Conservation (phyloP, 768 basidiomycete species). For the Cubamyces lactineus region DNA sequence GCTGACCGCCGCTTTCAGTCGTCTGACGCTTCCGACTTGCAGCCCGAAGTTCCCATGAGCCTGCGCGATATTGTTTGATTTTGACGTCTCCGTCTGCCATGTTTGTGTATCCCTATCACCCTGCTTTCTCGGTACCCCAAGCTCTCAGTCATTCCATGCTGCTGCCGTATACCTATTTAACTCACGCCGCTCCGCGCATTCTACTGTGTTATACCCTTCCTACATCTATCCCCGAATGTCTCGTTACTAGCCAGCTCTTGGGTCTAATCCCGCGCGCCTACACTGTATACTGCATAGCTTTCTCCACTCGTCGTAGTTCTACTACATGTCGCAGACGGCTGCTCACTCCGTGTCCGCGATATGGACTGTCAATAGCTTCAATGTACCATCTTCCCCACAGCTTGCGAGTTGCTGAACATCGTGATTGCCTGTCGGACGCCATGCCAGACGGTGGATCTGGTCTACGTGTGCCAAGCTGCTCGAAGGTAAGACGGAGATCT, state of each 20-base stretch:
- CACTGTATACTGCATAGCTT: conserved; percentile 70
- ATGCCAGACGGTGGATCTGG: conserved; percentile 81
- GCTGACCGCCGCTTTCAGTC: background rate
- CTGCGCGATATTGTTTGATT: conserved; percentile 86
- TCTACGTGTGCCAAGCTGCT: conserved; percentile 72
- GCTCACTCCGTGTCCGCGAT: conserved; percentile 50
- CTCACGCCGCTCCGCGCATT: conserved; percentile 48
- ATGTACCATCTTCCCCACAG: conserved; percentile 91
- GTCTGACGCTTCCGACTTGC: conserved; percentile 33
- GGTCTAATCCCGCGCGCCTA: conserved; percentile 49
- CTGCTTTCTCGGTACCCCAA: conserved; percentile 38
- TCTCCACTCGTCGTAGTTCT: conserved; percentile 28
- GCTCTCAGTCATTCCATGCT: conserved; percentile 36
- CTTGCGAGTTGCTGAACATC: conserved; percentile 62
- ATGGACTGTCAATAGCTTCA: conserved; percentile 73
- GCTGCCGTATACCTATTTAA: conserved; percentile 47
- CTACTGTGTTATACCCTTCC: conserved; percentile 72
- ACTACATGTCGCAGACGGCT: conserved; percentile 44
- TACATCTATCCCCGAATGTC: conserved; percentile 57
- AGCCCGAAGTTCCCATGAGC: conserved; percentile 92
- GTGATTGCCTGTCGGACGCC: conserved; percentile 56
- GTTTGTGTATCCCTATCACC: conserved; percentile 81
- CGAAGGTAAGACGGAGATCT: conserved; percentile 12
- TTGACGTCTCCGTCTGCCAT: conserved; percentile 39
- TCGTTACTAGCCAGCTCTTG: conserved; percentile 56